Evolutionary conservation across 1,284 basidiomycete species (phyloP), one percentile per base, ranked within the genome.

Genomic region (Cystobasidiaceae sp.): DNA sequence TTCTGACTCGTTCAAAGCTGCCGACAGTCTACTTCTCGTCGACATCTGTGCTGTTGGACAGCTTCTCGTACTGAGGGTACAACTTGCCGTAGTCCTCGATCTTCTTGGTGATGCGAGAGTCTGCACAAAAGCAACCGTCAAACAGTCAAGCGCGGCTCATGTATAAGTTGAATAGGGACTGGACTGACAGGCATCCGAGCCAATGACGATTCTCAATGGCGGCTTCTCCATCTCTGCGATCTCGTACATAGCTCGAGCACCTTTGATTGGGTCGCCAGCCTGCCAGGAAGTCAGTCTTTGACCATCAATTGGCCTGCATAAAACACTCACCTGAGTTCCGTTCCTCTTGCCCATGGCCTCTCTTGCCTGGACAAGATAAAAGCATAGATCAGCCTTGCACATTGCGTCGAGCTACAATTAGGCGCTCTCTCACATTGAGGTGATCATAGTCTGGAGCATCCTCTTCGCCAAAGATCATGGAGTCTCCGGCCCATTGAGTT

Each of bases 401-500:
- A 39, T 39, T 11, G 37, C n/a, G n/a, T 39, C 37, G 37, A 39
- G 37, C 11, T 11, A n/a, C 11, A 39, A 39, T 39, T 11, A 11
- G 37, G 37, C 33, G 11, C 37, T 39, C 11, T 19, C 51, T 25
- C 28, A 55, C 62, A 45, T 69, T 37, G 25, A 69, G 39, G 32
- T 70, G 68, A 27, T 67, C 56, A 39, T 70, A 70, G 9, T 49
- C 68, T 37, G 46, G 50, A 21, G 39, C 32, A 44, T 67, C 57
- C 27, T 68, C 37, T 19, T 56, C 67, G 2, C 60, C 67, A 34
- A 55, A 70, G 15, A 56, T 62, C 68, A 70, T 70, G 32, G 55
- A 66, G 33, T 39, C 25, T n/a, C 68, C 67, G 4, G 68, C 50
- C 69, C 69, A 71, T 39, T 69, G 64, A 25, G 68, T 70, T 21